phyloP scores from a whole-genome alignment of 2,329 filamentous ascomycete species.

The Mariannaea elegans region DNA sequence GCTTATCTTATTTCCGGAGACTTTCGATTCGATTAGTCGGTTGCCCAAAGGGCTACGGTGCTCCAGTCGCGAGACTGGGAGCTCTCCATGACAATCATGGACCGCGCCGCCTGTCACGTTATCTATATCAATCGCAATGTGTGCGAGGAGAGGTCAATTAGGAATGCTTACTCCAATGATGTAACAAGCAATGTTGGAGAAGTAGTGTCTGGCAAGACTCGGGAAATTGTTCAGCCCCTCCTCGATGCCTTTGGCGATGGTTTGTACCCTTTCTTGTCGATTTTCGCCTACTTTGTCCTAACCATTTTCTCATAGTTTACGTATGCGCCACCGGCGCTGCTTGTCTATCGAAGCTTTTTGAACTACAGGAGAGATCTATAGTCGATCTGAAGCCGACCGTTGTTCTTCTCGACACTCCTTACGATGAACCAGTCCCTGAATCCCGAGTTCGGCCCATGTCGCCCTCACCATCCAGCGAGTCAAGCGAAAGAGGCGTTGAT shows the following conservation, averaged over 20 bases:
- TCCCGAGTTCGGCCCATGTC: conserved; percentile 47
- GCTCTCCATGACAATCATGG: conserved; percentile 65
- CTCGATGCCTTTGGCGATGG: conserved; percentile 65
- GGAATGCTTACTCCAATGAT: conserved; percentile 26
- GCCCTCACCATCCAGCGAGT: conserved; percentile 55
- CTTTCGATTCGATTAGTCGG: conserved; percentile 32
- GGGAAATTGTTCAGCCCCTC: conserved; percentile 58
- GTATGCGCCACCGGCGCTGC: conserved; percentile 62
- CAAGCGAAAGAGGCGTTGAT: conserved; percentile 46
- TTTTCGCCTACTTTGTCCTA: conserved; percentile 26
- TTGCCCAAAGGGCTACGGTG: conserved; percentile 59
- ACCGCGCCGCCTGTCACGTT: conserved; percentile 65
- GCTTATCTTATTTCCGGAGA: conserved; percentile 11
- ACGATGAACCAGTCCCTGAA: conserved; percentile 56
- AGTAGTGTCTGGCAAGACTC: conserved; percentile 52
- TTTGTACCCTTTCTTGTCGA: conserved; percentile 40
- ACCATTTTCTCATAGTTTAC: conserved; percentile 54
- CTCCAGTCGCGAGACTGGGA: conserved; percentile 70
- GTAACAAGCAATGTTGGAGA: conserved; percentile 34
- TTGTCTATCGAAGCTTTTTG: conserved; percentile 62
- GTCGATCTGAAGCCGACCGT: conserved; percentile 64
- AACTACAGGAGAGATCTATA: conserved; percentile 62
- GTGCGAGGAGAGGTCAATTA: conserved; percentile 56
- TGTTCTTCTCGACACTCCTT: conserved; percentile 65
- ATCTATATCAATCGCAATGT: conserved; percentile 68